Base-by-base conservation (phyloP, 441 rosid genomes). In the Gossypium davidsonii region DNA sequence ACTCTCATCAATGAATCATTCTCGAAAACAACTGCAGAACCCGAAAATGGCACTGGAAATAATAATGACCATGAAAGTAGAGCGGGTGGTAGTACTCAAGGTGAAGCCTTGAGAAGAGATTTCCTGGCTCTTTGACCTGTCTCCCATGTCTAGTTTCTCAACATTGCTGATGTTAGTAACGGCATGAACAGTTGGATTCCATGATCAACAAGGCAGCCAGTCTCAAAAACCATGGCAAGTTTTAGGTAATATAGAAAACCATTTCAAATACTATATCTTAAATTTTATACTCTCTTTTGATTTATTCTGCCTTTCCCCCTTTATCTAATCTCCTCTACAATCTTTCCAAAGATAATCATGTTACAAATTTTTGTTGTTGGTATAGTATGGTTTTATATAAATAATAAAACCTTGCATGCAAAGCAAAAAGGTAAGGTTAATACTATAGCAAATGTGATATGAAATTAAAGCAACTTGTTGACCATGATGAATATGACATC, bases 221-320 rank as follows among this genome's bases (percentile, higher is more conserved):
- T 71, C 78, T 42, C 88, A 83, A 73, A 86, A 84, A 76, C 84
- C 89, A 74, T 87, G 97, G 92, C 85, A 90, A 86, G 85, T 86
- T 79, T 31, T 87, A 86, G 85, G 51, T 74, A 51, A 62, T 69
- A 67, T 71, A 18, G 73, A 25, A 51, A 28, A 34, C 20, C 55
- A 53, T 20, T 56, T 18, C 26, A 34, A 34, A 44, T 26, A 58
- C 59, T 56, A 44, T 64, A 26, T 53, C 48, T 15, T 55, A 49
- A 42, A 8, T 20, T 75, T 49, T 61, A 39, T 37, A 23, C 46
- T 44, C 61, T 56, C n/a, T 15, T 58, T 49, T 61, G 18, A 12
- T 28, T 62, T 18, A 48, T 61, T n/a, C 68, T 67, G 25, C n/a
- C 67, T 3, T 64, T 78, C 21, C 6, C 34, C 34, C 34, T 28